Conservation (phyloP, 208 protist genomes). For the Leishmania arabica region DNA sequence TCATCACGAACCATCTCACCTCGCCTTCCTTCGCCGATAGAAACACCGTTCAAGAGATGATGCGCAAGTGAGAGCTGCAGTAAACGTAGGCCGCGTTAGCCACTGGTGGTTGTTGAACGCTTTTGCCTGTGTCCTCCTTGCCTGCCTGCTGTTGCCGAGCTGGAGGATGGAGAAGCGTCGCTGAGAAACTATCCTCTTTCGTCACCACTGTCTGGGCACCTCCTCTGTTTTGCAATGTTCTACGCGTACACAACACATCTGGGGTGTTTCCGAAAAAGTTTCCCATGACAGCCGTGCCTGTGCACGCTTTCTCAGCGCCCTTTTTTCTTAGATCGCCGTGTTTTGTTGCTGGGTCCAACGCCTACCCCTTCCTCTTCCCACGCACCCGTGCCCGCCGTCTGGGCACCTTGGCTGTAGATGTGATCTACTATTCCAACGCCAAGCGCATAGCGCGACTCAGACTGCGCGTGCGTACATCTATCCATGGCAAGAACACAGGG, state of each 20-base stretch:
- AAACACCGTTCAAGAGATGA: conserved; percentile 10
- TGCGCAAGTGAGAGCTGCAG: conserved; percentile 5
- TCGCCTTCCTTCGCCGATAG: conserved; percentile 32
- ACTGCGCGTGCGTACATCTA: neutral
- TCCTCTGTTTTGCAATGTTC: neutral
- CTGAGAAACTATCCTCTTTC: neutral
- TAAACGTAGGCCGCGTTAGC: no score
- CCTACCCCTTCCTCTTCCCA: neutral
- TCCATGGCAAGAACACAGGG: neutral
- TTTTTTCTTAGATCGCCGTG: neutral
- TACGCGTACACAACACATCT: no score
- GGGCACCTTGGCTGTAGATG: neutral
- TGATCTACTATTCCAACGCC: neutral
- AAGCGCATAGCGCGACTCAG: neutral
- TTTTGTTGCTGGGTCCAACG: neutral
- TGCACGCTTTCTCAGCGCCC: neutral
- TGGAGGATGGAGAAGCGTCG: neutral
- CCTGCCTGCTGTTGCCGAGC: neutral
- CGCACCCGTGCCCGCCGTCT: neutral
- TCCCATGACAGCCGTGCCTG: neutral
- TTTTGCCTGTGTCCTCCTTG: neutral
- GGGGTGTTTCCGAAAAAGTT: neutral
- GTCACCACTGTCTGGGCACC: neutral
- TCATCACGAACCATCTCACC: conserved; percentile 32
- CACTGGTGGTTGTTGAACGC: neutral